These are phyloP conservation scores for Mitragyna speciosa DNA, from an alignment of 257 asterid species.

Conservation along the genomic window DNA sequence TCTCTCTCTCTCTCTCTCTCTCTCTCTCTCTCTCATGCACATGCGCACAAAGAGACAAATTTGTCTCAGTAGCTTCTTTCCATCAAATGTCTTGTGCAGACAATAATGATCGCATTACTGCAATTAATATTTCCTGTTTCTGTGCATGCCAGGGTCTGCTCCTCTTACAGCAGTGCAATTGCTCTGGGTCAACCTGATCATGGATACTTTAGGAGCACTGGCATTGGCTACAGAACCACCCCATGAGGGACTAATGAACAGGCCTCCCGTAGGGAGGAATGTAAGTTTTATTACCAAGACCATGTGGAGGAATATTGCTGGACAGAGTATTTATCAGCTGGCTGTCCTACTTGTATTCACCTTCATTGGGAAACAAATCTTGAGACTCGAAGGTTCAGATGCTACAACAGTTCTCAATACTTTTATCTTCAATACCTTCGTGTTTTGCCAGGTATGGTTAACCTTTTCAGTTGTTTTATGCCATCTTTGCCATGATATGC, in stretches of 20 bases:
- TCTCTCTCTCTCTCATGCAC: not conserved
- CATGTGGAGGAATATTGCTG: constrained; percentile 96
- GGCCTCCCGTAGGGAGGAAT: constrained; percentile 74
- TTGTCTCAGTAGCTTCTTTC: too few relatives aligned
- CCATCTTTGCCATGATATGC: not conserved
- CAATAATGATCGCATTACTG: not conserved
- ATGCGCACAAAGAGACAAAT: too few relatives aligned
- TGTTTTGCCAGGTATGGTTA: constrained; percentile 82
- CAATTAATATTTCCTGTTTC: not conserved
- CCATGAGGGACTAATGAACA: constrained; percentile 80
- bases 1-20: not conserved
- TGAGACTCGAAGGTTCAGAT: constrained; percentile 66
- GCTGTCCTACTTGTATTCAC: constrained; percentile 68
- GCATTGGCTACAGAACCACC: constrained; percentile 99
- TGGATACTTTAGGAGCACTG: constrained; percentile 98
- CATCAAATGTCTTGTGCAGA: too few relatives aligned
- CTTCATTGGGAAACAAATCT: constrained; percentile 61
- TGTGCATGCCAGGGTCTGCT: constrained; percentile 69
- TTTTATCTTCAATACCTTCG: constrained; percentile 94
- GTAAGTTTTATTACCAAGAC: constrained; percentile 72
- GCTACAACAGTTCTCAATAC: constrained; percentile 66
- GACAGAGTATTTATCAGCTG: constrained; percentile 89
- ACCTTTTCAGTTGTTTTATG: not conserved
- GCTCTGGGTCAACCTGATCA: constrained; percentile 98
- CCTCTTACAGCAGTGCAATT: constrained; percentile 97